These are phyloP conservation scores for Penicillium chermesinum DNA, from an alignment of 495 filamentous ascomycete species.

Conservation along the genomic window DNA sequence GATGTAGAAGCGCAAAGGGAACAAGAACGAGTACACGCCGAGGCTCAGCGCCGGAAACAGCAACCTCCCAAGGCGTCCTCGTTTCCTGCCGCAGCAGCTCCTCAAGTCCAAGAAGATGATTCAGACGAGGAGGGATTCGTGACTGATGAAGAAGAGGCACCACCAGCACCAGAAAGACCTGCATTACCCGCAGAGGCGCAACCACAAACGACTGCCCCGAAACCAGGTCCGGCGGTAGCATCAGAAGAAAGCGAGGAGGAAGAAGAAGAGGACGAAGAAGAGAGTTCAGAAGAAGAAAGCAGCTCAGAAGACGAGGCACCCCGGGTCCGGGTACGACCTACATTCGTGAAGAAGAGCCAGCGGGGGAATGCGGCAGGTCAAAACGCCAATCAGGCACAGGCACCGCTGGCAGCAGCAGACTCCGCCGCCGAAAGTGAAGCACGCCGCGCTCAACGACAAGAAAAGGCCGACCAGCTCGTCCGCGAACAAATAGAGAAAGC, in stretches of 20 bases:
- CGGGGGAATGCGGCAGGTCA: slow-evolving; percentile 40
- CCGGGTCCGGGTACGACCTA: slow-evolving; percentile 74
- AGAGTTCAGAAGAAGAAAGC: slow-evolving; percentile 48
- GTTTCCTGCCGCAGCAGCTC: slow-evolving; percentile 40
- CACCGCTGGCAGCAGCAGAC: slow-evolving; percentile 36
- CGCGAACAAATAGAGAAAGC: slow-evolving; percentile 83
- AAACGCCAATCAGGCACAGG: slow-evolving; percentile 13
- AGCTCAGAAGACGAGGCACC: slow-evolving; percentile 72
- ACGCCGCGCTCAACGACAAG: slow-evolving; percentile 48
- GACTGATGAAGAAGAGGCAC: slow-evolving; percentile 54
- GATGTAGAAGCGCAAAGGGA: slow-evolving; percentile 43
- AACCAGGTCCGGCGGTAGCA: background rate
- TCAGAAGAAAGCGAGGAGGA: slow-evolving; percentile 58
- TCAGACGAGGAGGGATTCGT: slow-evolving; percentile 71
- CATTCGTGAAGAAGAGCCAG: slow-evolving; percentile 82
- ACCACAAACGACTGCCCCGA: slow-evolving; percentile 2
- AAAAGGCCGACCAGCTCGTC: slow-evolving; percentile 69
- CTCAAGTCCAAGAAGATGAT: slow-evolving; percentile 26
- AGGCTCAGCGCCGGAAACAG: slow-evolving; percentile 27
- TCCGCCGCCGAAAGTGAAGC: slow-evolving; percentile 53
- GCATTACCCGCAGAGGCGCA: slow-evolving; percentile 15
- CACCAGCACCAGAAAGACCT: slow-evolving; percentile 29
- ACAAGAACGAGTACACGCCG: slow-evolving; percentile 29
- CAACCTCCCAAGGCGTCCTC: slow-evolving; percentile 62
- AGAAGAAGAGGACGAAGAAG: slow-evolving; percentile 47